These are phyloP conservation scores for Carallia brachiata DNA, from an alignment of 345 rosid species.

Conservation along the genomic window DNA sequence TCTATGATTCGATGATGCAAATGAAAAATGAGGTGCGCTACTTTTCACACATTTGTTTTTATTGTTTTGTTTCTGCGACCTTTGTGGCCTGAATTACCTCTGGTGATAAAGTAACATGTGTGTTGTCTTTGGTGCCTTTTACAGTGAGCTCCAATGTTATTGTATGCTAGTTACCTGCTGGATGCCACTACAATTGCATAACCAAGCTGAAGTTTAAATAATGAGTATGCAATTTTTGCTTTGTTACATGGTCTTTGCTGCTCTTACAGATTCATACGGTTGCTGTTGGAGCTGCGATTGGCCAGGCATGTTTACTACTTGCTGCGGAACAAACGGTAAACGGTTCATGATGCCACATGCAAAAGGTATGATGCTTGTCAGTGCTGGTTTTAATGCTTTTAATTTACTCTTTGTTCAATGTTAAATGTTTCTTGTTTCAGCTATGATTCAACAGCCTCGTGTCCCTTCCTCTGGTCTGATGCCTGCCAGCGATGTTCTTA, in stretches of 20 bases:
- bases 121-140: not conserved
- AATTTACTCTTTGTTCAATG: not conserved
- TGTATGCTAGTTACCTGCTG: not conserved
- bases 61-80: not conserved
- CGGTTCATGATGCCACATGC: conserved; percentile 91
- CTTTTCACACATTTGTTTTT: not conserved
- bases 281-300: conserved; percentile 72
- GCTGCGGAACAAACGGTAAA: conserved; percentile 85
- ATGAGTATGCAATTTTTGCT: not conserved
- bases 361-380: conserved; percentile 47
- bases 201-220: not conserved
- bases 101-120: not conserved
- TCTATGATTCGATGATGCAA: conserved; percentile 82
- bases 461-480: conserved; percentile 79
- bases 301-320: conserved; percentile 77
- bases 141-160: not conserved
- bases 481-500: conserved; percentile 83
- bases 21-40: conserved; percentile 54
- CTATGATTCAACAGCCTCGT: conserved; percentile 81
- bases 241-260: conserved; percentile 11
- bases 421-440: conserved; percentile 42
- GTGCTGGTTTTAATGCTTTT: conserved; percentile 8
- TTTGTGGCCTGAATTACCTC: not conserved
- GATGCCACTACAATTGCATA: not conserved
- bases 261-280: conserved; percentile 67